Evolutionary conservation across 805 yeast species (phyloP).

Genomic region (Kluyveromyces lactis): DNA sequence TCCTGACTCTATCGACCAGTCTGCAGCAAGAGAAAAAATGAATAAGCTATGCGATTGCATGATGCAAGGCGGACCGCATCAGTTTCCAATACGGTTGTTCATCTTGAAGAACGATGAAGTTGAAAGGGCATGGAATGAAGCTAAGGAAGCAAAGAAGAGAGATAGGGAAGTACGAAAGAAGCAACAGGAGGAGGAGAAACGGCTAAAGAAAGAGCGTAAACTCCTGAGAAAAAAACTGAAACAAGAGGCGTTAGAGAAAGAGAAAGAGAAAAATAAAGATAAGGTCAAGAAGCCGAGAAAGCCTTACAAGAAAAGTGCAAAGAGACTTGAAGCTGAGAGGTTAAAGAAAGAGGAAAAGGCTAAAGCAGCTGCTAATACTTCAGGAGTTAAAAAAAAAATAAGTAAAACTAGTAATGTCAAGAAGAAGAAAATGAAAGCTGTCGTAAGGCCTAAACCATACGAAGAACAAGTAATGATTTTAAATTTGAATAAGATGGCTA

Average conservation of each 20-base stretch:
- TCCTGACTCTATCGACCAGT: conserved; percentile 10
- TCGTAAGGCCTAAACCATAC: conserved; percentile 10
- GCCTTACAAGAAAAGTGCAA: conserved; percentile 42
- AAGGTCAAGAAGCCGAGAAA: conserved; percentile 63
- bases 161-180: conserved; percentile 31
- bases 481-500: conserved; percentile 75
- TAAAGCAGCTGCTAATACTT: not conserved
- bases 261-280: conserved; percentile 39
- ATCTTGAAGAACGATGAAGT: conserved; percentile 75
- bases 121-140: conserved; percentile 40
- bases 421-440: conserved; percentile 6
- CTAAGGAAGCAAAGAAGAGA: conserved; percentile 30
- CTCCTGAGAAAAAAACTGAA: conserved; percentile 7
- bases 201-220: conserved; percentile 19
- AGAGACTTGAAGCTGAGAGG: conserved; percentile 6
- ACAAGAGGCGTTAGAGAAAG: conserved; percentile 16
- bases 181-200: conserved; percentile 27
- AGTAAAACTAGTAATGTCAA: conserved; percentile 5
- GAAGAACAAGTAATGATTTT: conserved; percentile 72
- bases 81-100: conserved; percentile 66
- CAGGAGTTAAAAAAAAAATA: conserved; percentile 3
- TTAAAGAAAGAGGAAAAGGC: not conserved
- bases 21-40: conserved; percentile 70
- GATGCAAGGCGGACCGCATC: conserved; percentile 75
- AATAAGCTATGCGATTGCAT: conserved; percentile 74